These are phyloP conservation scores for Sporothrix phasma DNA, from an alignment of 2,329 filamentous ascomycete species.

Conservation along the genomic window DNA sequence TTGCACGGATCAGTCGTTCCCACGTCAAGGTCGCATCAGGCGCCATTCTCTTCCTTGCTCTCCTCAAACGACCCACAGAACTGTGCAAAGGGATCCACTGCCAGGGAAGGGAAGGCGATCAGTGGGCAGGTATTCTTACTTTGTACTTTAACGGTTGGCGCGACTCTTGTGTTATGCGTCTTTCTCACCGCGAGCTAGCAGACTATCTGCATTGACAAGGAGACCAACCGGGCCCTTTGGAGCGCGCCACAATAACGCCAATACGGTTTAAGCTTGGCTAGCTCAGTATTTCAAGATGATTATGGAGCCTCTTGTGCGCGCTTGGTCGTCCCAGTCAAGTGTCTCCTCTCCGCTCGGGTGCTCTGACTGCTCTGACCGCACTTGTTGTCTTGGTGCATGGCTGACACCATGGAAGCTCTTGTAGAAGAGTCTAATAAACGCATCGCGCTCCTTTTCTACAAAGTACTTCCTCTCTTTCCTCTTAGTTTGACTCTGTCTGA, in stretches of 20 bases:
- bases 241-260: not conserved
- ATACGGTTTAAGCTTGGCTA: constrained; percentile 7
- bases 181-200: too few relatives aligned
- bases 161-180: not conserved
- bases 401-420: not conserved
- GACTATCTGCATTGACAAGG: too few relatives aligned
- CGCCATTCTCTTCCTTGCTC: not conserved
- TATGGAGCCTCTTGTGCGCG: not conserved
- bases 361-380: not conserved
- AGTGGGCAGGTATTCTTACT: too few relatives aligned
- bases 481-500: not conserved
- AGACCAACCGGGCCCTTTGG: not conserved
- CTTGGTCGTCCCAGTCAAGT: too few relatives aligned
- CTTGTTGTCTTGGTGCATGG: too few relatives aligned
- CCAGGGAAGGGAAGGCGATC: too few relatives aligned
- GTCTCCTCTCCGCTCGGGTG: too few relatives aligned
- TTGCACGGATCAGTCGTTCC: not conserved
- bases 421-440: constrained; percentile 6
- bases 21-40: not conserved
- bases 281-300: not conserved
- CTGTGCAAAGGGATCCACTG: not conserved
- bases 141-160: not conserved
- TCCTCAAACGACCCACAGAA: not conserved
- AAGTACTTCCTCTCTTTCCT: not conserved
- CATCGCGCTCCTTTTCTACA: not conserved